Conservation (phyloP, 75 land plant genomes). For the Picea glauca region DNA sequence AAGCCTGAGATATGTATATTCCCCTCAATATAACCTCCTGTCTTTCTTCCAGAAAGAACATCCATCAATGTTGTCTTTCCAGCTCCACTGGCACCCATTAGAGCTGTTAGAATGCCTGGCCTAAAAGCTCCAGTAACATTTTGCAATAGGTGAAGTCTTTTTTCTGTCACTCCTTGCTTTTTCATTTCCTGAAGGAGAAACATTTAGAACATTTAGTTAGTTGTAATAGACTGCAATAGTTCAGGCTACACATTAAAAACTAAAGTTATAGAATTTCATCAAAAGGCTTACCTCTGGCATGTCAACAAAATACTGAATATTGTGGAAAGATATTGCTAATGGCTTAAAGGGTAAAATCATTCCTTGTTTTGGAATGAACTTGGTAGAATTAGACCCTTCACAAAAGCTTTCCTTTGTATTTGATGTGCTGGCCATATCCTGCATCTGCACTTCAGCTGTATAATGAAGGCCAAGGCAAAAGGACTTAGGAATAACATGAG, state of each 20-base stretch:
- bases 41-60: constrained; percentile 36
- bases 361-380: constrained; percentile 72
- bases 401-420: not conserved
- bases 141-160: constrained; percentile 25
- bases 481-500: not conserved
- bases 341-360: constrained; percentile 87
- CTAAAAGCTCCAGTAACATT: constrained; percentile 28
- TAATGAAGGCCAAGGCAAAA: constrained; percentile 13
- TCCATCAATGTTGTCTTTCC: constrained; percentile 47
- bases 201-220: not conserved
- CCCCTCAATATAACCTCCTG: constrained; percentile 35
- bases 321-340: constrained; percentile 75
- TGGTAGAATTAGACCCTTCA: constrained; percentile 9
- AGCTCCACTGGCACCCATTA: constrained; percentile 47
- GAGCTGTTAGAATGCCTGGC: constrained; percentile 33
- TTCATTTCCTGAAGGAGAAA: constrained; percentile 33
- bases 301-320: constrained; percentile 76
- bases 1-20: constrained; percentile 23
- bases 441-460: constrained; percentile 21
- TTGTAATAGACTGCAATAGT: not conserved
- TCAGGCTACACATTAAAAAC: constrained; percentile 1
- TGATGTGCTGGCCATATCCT: not conserved
- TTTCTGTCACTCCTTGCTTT: constrained; percentile 23
- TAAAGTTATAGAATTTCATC: not conserved
- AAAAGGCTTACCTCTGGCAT: constrained; percentile 48